Base-by-base conservation (phyloP, 306 rosid species). In the Benincasa hispida region DNA sequence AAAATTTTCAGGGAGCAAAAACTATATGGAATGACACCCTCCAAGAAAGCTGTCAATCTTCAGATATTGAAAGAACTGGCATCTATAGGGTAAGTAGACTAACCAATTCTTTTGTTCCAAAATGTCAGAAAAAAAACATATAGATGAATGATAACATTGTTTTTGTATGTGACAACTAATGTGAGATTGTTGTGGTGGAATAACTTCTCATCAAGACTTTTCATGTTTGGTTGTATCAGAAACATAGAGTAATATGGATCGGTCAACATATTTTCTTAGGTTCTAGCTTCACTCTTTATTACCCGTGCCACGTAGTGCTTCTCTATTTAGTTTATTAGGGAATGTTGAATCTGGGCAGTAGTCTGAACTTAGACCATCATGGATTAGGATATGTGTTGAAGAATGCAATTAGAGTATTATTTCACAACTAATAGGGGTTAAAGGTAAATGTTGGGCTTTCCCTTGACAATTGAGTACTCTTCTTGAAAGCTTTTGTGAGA, bases 21-120 rank as follows among this genome's bases (percentile, higher is more conserved):
- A 85, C 74, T 30, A 27, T 94, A 88, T 81, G 98, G 98, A 39
- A 60, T 79, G 80, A 88, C 98, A 8, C 86, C 94, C 22, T 81
- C 59, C 45, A 88, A 91, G 87, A 91, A 90, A 82, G 91, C 97
- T 22, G 98, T 91, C 76, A 94, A 93, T 87, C 76, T 91, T 10
- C 85, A 87, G 80, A 90, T 82, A 78, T 78, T 91, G 82, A 84
- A 86, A 51, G 89, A 90, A 76, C 79, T 94, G 89, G 88, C 84
- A 79, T 85, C 91, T 55, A 66, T 94, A 42, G 98, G 94, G 97
- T 93, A 81, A 72, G 87, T 42, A 78, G 54, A 21, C 54, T 68
- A 25, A 48, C 62, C 79, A 28, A 41, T 41, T 41, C n/a, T 58
- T 24, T 59, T 8, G 15, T 15, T 47, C 25, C 21, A 10, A 47